These are phyloP conservation scores for Metschnikowia henanensis DNA, from an alignment of 805 yeast species.

Conservation along the genomic window DNA sequence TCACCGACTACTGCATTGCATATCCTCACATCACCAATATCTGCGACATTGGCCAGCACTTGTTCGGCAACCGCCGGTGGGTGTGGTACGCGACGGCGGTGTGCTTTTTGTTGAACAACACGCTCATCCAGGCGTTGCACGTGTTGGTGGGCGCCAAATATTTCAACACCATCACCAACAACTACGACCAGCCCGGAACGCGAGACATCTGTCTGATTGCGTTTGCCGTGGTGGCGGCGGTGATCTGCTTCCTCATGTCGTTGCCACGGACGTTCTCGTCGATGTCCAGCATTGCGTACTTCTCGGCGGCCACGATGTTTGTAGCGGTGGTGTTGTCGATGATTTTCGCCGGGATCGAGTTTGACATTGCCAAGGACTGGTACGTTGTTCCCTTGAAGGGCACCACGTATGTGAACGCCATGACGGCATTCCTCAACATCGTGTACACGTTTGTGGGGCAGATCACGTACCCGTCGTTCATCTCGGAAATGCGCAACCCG, in stretches of 20 bases:
- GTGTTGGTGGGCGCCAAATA: conserved; percentile 61
- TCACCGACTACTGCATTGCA: conserved; percentile 53
- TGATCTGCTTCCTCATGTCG: conserved; percentile 51
- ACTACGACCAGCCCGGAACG: conserved; percentile 29
- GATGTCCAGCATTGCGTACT: conserved; percentile 50
- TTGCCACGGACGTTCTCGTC: conserved; percentile 57
- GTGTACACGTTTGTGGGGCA: conserved; percentile 67
- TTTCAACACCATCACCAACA: conserved; percentile 51
- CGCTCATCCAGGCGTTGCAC: conserved; percentile 58
- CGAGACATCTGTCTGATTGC: conserved; percentile 47
- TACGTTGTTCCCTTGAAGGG: conserved; percentile 42
- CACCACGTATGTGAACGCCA: conserved; percentile 52
- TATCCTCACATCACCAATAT: conserved; percentile 53
- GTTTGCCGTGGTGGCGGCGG: conserved; percentile 49
- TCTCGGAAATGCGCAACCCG: conserved; percentile 58
- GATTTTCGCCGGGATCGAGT: conserved; percentile 50
- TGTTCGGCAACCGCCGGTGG: conserved; percentile 50
- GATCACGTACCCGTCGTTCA: conserved; percentile 61
- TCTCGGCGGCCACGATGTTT: conserved; percentile 58
- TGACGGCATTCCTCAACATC: conserved; percentile 58
- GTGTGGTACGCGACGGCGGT: conserved; percentile 60
- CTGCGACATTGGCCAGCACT: conserved; percentile 59
- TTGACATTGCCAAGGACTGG: conserved; percentile 39
- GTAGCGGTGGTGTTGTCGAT: conserved; percentile 53
- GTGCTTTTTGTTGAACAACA: conserved; percentile 54